phyloP scores from a whole-genome alignment of 768 basidiomycete species.

The Mycena alexandri region DNA sequence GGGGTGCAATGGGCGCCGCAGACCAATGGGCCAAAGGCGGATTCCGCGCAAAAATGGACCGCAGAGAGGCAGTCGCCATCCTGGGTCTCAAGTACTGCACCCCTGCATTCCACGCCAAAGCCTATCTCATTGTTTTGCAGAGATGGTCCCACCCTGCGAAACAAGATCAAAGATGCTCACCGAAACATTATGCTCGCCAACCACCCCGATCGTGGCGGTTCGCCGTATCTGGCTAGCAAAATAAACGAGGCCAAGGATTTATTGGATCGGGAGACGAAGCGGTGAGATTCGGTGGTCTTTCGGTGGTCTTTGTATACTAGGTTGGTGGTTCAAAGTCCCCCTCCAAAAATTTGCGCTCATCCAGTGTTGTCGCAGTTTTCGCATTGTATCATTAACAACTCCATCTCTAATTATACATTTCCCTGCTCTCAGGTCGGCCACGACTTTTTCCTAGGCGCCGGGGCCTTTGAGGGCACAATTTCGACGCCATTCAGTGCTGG shows the following conservation, averaged over 20 bases:
- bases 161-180: constrained; percentile 92
- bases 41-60: constrained; percentile 96
- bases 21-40: constrained; percentile 95
- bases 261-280: constrained; percentile 81
- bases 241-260: constrained; percentile 98
- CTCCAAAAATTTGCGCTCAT: neutral
- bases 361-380: constrained; percentile 10
- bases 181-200: constrained; percentile 98
- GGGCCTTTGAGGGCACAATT: neutral
- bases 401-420: constrained; percentile 19
- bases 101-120: constrained; percentile 22
- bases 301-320: constrained; percentile 31
- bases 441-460: neutral
- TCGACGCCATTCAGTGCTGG: too few species aligned
- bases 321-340: constrained; percentile 11
- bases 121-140: constrained; percentile 55
- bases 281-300: constrained; percentile 30
- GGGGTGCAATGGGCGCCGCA: constrained; percentile 71
- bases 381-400: constrained; percentile 32
- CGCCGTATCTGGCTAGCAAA: constrained; percentile 98
- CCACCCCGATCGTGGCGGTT: constrained; percentile 98
- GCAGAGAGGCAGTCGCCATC: constrained; percentile 91
- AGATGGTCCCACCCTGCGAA: constrained; percentile 83
- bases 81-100: constrained; percentile 85
- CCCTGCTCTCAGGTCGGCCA: constrained; percentile 9